phyloP scores from a whole-genome alignment of 73 alveolate genomes.

The Blepharisma stoltei region DNA sequence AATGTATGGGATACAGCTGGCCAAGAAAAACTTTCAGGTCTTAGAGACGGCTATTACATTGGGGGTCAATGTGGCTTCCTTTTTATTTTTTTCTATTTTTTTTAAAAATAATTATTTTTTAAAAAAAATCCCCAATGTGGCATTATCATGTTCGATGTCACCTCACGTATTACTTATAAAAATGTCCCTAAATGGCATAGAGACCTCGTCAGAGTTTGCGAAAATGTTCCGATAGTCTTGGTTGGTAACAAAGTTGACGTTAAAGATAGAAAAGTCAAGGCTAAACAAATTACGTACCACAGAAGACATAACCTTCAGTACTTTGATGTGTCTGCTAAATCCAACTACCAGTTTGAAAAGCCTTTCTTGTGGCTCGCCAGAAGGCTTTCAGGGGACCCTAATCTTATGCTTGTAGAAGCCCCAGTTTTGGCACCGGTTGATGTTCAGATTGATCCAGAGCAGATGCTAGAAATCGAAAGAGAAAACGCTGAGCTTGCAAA shows the following conservation, averaged over 20 bases:
- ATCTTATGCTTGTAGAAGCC: constrained; percentile 74
- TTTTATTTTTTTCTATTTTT: too few species aligned
- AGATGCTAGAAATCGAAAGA: constrained; percentile 56
- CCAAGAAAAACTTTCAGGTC: constrained; percentile 84
- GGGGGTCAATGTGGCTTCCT: constrained; percentile 85
- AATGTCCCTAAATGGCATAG: constrained; percentile 97
- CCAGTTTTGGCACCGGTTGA: constrained; percentile 81
- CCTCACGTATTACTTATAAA: constrained; percentile 96
- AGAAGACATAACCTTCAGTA: constrained; percentile 97
- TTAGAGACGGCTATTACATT: constrained; percentile 90
- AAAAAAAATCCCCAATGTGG: too few species aligned
- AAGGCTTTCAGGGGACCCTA: constrained; percentile 85
- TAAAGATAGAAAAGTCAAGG: constrained; percentile 98
- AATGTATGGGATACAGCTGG: constrained; percentile 95
- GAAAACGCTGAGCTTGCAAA: constrained; percentile 73
- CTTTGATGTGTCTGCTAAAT: constrained; percentile 98
- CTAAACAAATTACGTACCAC: constrained; percentile 96
- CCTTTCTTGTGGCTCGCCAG: constrained; percentile 99
- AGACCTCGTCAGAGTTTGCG: constrained; percentile 92
- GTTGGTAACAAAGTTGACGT: constrained; percentile 97
- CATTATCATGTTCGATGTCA: constrained; percentile 98
- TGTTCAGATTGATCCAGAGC: constrained; percentile 65
- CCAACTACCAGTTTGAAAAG: constrained; percentile 99
- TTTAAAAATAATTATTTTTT: too few species aligned
- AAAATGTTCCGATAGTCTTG: constrained; percentile 78